These are phyloP conservation scores for Hygrocybe punicea DNA, from an alignment of 768 basidiomycete genomes.

Conservation along the genomic window DNA sequence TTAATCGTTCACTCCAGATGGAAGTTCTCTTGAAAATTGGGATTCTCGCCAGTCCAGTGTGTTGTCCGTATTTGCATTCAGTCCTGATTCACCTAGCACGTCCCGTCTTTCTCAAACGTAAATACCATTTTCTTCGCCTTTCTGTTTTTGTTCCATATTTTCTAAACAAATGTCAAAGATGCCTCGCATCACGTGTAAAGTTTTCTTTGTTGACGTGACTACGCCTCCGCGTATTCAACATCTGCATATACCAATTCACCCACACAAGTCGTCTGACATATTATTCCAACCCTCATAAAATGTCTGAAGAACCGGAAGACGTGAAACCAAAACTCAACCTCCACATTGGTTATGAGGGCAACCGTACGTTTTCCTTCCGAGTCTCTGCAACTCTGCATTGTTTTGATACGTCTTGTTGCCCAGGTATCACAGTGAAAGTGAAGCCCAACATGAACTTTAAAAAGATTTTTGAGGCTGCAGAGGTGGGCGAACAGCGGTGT, in stretches of 20 bases:
- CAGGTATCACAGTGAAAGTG: conserved; percentile 67
- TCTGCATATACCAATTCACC: too few relatives aligned
- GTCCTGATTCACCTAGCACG: too few relatives aligned
- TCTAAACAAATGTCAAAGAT: too few relatives aligned
- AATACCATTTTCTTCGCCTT: too few relatives aligned
- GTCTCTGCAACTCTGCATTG: not conserved
- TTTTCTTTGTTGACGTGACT: too few relatives aligned
- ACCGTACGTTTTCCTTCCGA: conserved; percentile 37
- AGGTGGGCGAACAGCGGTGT: conserved; percentile 41
- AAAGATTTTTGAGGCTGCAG: conserved; percentile 66
- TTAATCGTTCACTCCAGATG: conserved; percentile 24
- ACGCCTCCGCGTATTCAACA: too few relatives aligned
- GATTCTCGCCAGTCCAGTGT: not conserved
- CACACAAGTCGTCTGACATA: too few relatives aligned
- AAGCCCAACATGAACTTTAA: conserved; percentile 59
- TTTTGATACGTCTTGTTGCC: conserved; percentile 1
- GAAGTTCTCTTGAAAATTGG: conserved; percentile 39
- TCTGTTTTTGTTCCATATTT: too few relatives aligned
- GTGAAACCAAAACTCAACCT: conserved; percentile 71
- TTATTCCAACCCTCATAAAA: conserved; percentile 13
- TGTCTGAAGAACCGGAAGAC: conserved; percentile 54
- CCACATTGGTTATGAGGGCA: conserved; percentile 52
- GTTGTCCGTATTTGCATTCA: not conserved
- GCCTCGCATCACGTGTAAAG: too few relatives aligned
- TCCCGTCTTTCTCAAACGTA: too few relatives aligned